Percentiles rank a stretch among this genome's conserved stretches.
These are phyloP conservation scores for Boletus fagicola DNA, from an alignment of 768 basidiomycete genomes.

Conservation along the genomic window DNA sequence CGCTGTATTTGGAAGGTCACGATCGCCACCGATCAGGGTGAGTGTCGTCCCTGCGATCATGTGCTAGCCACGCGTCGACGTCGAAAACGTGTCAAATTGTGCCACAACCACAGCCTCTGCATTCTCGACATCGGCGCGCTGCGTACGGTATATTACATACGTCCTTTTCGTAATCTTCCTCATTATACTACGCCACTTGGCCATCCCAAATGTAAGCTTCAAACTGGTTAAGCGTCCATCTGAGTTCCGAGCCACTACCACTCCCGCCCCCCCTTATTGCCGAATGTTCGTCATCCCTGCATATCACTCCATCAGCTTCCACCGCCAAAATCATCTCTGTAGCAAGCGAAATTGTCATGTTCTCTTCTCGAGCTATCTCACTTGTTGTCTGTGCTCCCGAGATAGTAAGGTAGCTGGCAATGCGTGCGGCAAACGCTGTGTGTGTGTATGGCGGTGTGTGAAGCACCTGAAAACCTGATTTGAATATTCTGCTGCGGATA, in stretches of 20 bases:
- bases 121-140: constrained; percentile 11
- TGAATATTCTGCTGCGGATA: constrained; percentile 65
- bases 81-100: constrained; percentile 27
- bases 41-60: background rate
- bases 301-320: constrained; percentile 68
- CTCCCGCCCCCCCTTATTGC: constrained; percentile 39
- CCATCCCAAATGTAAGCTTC: constrained; percentile 75
- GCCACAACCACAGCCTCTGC: constrained; percentile 12
- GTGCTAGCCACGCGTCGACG: constrained; percentile 18
- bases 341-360: constrained; percentile 68
- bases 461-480: constrained; percentile 74
- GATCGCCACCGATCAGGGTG: constrained; percentile 28
- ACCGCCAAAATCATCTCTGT: constrained; percentile 76
- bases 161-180: constrained; percentile 5
- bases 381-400: constrained; percentile 56
- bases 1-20: constrained; percentile 9
- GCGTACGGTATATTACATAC: constrained; percentile 8
- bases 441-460: constrained; percentile 79
- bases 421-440: constrained; percentile 64
- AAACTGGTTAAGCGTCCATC: constrained; percentile 74
- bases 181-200: constrained; percentile 29
- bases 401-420: constrained; percentile 53
- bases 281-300: constrained; percentile 64
- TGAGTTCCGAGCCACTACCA: constrained; percentile 57
- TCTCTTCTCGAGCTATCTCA: constrained; percentile 71